Percentiles rank a stretch among this genome's conserved stretches.
These are phyloP conservation scores for Dioscorea cayenensis DNA, from an alignment of 116 monocot species.

Conservation along the genomic window DNA sequence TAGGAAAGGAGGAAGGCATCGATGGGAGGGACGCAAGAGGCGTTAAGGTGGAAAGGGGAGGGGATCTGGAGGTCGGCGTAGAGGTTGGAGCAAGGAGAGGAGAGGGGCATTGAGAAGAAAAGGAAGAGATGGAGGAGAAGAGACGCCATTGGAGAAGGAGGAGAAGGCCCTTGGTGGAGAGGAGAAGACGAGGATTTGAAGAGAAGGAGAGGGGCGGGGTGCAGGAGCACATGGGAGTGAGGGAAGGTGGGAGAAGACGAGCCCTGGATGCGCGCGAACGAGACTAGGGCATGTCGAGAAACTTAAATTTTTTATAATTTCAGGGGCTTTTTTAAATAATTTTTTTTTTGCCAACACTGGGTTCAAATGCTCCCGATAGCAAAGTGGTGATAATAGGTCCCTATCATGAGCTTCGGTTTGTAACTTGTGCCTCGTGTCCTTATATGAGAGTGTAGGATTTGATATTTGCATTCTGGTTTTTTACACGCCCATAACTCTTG, in stretches of 20 bases:
- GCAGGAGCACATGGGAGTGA: constrained; percentile 1
- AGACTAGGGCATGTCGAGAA: constrained; percentile 1
- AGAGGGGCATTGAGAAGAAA: constrained; percentile 1
- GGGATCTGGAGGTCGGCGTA: constrained; percentile 54
- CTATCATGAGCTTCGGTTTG: too few species aligned
- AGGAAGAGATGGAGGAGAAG: not conserved
- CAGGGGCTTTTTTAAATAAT: too few species aligned
- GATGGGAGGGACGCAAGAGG: constrained; percentile 44
- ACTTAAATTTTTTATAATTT: too few species aligned
- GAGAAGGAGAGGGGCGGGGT: not conserved
- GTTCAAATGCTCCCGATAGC: too few species aligned
- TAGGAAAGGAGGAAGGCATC: constrained; percentile 55
- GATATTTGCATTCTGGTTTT: too few species aligned
- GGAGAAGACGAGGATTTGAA: not conserved
- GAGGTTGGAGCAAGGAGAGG: constrained; percentile 35
- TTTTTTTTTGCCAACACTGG: too few species aligned
- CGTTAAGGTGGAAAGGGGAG: constrained; percentile 65
- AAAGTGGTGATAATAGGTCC: too few species aligned
- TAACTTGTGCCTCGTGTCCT: too few species aligned
- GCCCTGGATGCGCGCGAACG: constrained; percentile 7
- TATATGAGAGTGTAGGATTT: too few species aligned
- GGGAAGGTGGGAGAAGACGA: not conserved
- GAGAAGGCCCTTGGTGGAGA: not conserved
- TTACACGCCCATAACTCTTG: too few species aligned
- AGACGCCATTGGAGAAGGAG: not conserved